Evolutionary conservation across 2,329 filamentous ascomycete species (phyloP), one percentile per base, ranked within the genome.

Genomic region (Apiospora malaysiana): DNA sequence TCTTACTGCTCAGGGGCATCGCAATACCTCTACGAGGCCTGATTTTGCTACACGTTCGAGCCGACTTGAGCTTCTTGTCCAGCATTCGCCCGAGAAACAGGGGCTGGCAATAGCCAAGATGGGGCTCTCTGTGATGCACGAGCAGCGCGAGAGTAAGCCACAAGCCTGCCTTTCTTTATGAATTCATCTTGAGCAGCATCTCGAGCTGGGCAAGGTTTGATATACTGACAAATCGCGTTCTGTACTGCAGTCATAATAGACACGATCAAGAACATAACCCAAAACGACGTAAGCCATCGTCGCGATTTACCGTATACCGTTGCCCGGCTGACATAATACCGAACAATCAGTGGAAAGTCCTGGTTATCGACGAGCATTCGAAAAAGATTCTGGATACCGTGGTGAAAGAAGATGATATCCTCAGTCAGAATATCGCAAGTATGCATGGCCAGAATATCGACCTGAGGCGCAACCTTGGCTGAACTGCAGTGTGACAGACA

Each of bases 391-490:
- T 99, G 77, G 92, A 97, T 83, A 97, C 95, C 86, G 93, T 94
- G 66, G 90, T 95, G 80, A 95, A 94, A 78, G 93, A 98, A 85
- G 95, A 99, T 89, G 94, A 98, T 78, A 97, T 99, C 75, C 92
- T 99, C 83, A 97, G 97, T 81, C 91, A 94, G 83, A 97, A 97
- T 81, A 93, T 99, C 82, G 95, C 95, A 76, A 97, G 95, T 97
- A 88, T 80, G 91, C 68, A 71, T 40, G 56, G 32, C 56, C 56
- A 63, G 16, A 40, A 40, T 32, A 18, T 40, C 32, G 8, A n/a
- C 37, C 1, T 46, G 40, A 47, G 66, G 14, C 8, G 42, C 23
- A 68, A 7, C 16, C 12, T 68, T 46, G 66, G 45, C 42, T 45
- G 69, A 69, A 63, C 72, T 71, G 66, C 72, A 37, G n/a, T 40